Base-by-base conservation (phyloP, 1,139 yeast genomes). In the Maudiozyma humilis region DNA sequence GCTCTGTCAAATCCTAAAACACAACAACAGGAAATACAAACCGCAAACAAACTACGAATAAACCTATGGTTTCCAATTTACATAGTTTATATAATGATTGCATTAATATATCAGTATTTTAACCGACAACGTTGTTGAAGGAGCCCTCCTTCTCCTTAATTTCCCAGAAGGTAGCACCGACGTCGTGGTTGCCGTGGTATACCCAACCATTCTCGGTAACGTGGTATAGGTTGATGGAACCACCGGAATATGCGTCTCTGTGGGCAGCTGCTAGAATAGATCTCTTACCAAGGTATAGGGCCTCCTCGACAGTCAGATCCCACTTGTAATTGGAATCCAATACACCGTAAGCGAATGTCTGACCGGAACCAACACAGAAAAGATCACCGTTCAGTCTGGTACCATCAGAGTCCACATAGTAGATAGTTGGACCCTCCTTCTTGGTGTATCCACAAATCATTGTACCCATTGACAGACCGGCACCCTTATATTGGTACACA, bases 391-490 rank as follows among this genome's bases (percentile, higher is more conserved):
- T 84, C 59, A 91, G 73, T 66, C 99, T 78, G 10, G 96, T 84
- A 45, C 99, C 99, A 61, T 91, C 99, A 34, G 95, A 84, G 68
- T 91, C 99, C 38, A 91, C 98, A 59, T 91, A 93, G 68, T 82
- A 91, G 48, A 91, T 83, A 27, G 96, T 80, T 42, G 98, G 96
- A 8, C 96, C 96, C 63, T 89, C 96, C 57, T 87, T 84, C 62
- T 85, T 82, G 32, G 97, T 91, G 67, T 84, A 86, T 19, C 98
- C 98, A 73, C 98, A 91, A 53, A 91, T 77, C 98, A 91, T 91
- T 13, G 98, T 91, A 65, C 98, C 98, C 99, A 91, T 93, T 13
- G 95, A 83, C 51, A 91, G 75, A n/a, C 99, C 99, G 79, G 91
- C 86, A 41, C 98, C 98, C 68, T 91, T 91, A 71, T 93, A 91